Conservation (phyloP, 768 basidiomycete genomes). For the Tephrocybe sp. region DNA sequence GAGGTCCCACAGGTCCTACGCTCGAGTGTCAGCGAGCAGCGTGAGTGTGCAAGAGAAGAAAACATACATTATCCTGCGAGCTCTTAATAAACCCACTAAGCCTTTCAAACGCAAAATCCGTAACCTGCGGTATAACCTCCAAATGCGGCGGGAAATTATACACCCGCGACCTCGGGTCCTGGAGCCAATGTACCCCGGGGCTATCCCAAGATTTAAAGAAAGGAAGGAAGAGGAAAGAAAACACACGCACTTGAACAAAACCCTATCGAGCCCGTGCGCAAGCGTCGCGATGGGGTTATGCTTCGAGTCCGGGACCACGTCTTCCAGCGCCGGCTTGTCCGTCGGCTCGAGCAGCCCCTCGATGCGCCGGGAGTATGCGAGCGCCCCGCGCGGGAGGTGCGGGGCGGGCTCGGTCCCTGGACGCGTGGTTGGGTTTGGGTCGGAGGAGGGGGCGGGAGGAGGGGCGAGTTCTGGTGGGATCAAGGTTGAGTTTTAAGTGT, state of each 20-base stretch:
- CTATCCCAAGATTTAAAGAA: conserved; percentile 39
- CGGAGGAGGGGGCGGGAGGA: background rate
- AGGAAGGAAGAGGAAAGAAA: too few relatives aligned
- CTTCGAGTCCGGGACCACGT: conserved; percentile 40
- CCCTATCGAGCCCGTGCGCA: conserved; percentile 66
- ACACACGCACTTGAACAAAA: conserved; percentile 44
- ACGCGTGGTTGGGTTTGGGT: background rate
- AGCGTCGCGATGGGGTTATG: conserved; percentile 63
- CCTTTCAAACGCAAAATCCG: conserved; percentile 84
- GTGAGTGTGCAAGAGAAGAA: background rate
- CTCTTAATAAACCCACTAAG: conserved; percentile 74
- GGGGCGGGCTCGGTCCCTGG: background rate
- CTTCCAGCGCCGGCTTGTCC: conserved; percentile 22
- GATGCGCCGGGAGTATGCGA: conserved; percentile 28
- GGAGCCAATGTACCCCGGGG: conserved; percentile 86
- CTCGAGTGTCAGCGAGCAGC: background rate
- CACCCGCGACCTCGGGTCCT: conserved; percentile 81
- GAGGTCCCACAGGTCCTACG: conserved; percentile 63
- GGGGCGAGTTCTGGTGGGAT: conserved; percentile 1
- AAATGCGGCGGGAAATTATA: conserved; percentile 83
- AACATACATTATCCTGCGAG: conserved; percentile 68
- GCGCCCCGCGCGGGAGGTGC: background rate
- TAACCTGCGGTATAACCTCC: conserved; percentile 71
- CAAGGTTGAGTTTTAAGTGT: background rate
- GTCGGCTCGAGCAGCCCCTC: conserved; percentile 33